A percentile compares a stretch with the other conserved stretches of the same genome.
Evolutionary conservation across 2,329 filamentous ascomycete species (phyloP).

Genomic region (Phyllosticta citribraziliensis): DNA sequence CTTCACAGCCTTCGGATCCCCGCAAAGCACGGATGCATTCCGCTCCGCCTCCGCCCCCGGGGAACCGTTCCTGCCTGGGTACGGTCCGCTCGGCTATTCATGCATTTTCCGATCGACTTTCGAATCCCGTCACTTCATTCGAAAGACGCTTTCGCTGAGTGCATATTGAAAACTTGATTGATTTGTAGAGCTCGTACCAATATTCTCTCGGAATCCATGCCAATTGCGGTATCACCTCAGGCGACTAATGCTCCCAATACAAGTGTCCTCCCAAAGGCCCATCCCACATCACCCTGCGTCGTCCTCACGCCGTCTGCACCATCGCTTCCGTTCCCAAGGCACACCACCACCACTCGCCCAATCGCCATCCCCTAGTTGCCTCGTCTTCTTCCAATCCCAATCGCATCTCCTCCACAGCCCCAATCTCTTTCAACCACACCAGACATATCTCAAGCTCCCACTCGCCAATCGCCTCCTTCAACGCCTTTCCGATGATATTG

Average conservation of each 20-base stretch:
- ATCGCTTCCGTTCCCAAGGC: not conserved
- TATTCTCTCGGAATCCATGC: too few species aligned
- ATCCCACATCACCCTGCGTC: not conserved
- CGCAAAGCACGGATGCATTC: not conserved
- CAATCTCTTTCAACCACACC: conserved; percentile 13
- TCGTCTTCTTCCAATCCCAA: conserved; percentile 31
- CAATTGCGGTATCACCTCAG: not conserved
- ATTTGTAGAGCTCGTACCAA: too few species aligned
- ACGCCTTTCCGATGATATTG: conserved; percentile 21
- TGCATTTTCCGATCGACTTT: not conserved
- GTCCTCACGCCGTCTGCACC: not conserved
- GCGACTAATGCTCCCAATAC: not conserved
- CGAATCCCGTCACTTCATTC: not conserved
- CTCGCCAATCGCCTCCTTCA: conserved; percentile 19
- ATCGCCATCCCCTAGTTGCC: conserved; percentile 13
- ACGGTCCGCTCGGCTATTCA: not conserved
- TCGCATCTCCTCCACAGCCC: conserved; percentile 26
- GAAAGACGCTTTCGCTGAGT: too few species aligned
- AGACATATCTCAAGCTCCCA: conserved; percentile 10
- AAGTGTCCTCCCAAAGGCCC: not conserved
- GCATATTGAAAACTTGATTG: too few species aligned
- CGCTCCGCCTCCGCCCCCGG: not conserved
- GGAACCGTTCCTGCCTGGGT: not conserved
- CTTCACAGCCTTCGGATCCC: not conserved
- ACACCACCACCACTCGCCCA: conserved; percentile 10